Evolutionary conservation across 495 filamentous ascomycete genomes (phyloP).

Genomic region (Penicillium riverlandense): DNA sequence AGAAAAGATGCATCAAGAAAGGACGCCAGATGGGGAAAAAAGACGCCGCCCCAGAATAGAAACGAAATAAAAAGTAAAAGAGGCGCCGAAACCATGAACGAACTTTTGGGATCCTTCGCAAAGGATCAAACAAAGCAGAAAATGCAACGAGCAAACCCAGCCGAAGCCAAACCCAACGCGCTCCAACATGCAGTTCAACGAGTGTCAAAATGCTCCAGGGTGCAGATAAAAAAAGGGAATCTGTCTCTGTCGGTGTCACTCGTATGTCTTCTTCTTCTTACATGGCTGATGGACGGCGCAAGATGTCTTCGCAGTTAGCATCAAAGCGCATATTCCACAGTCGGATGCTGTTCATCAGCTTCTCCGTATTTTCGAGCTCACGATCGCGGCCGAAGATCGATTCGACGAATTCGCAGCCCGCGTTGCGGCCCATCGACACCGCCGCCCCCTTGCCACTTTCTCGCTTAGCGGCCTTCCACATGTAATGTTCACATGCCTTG

Average conservation of each 20-base stretch:
- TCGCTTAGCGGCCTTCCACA: conserved; percentile 72
- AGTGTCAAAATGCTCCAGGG: conserved; percentile 14
- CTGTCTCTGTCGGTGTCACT: conserved; percentile 3
- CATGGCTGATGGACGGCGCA: conserved; percentile 42
- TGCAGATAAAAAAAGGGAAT: conserved; percentile 4
- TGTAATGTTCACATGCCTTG: conserved; percentile 85
- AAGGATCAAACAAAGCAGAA: conserved; percentile 4
- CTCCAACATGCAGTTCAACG: conserved; percentile 23
- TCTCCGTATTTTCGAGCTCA: conserved; percentile 88
- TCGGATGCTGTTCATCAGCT: conserved; percentile 86
- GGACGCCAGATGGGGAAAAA: conserved; percentile 13
- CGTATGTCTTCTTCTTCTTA: conserved; percentile 6
- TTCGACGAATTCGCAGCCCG: conserved; percentile 93
- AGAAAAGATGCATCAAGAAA: conserved; percentile 8
- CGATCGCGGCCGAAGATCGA: conserved; percentile 92
- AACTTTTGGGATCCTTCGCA: conserved; percentile 12
- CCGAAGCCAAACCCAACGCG: conserved; percentile 20
- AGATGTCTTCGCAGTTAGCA: conserved; percentile 89
- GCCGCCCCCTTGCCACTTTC: conserved; percentile 48
- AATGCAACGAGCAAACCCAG: conserved; percentile 17
- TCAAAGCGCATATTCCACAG: conserved; percentile 95
- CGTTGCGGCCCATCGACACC: conserved; percentile 82
- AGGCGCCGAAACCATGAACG: conserved; percentile 23
- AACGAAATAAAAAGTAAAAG: conserved; percentile 13
- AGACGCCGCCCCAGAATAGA: conserved; percentile 22